Evolutionary conservation across 805 yeast species (phyloP), one percentile per base, ranked within the genome.

Genomic region (Hanseniaspora lindneri): DNA sequence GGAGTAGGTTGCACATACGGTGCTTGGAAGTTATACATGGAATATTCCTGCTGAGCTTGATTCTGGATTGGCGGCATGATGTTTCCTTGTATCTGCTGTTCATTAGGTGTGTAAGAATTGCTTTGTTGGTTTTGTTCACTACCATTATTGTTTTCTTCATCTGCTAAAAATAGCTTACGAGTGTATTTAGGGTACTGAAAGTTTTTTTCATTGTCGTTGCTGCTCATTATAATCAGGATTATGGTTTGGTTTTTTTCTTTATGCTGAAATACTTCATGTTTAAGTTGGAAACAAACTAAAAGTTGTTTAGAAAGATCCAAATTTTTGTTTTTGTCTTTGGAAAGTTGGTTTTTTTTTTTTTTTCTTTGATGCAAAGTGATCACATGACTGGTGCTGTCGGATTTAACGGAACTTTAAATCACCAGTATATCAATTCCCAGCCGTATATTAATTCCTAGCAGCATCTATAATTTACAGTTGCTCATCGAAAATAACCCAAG

Each of bases 151-250:
- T 40, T 32, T 17, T 46, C 49, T 17, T 46, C 49, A 32, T 46
- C 43, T 19, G 27, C 43, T 30, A 46, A 41, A 32, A 46, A 46
- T 19, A 46, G 17, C 23, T 46, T 46, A 46, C 49, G 49, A 24
- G 49, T 46, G 16, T 46, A 46, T 23, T 46, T 46, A 4, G 49
- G 49, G 17, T 46, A 46, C 27, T 46, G 42, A 25, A 46, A 46
- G 14, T 27, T 39, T 13, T 40, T 24, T 8, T 39, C 35, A 23
- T 17, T 36, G 8, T 16, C 4, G 14, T 36, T 20, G 23, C 17
- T 23, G 4, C 11, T n/a, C n/a, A n/a, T n/a, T n/a, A n/a, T n/a
- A n/a, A n/a, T n/a, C 9, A 21, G 14, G 5, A 16, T 37, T 23
- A 21, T 17, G 36, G 21, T 17, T 37, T 37, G 41, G 34, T 30